These are phyloP conservation scores for Cytospora leucostoma DNA, from an alignment of 2,329 filamentous ascomycete genomes.

Conservation along the genomic window DNA sequence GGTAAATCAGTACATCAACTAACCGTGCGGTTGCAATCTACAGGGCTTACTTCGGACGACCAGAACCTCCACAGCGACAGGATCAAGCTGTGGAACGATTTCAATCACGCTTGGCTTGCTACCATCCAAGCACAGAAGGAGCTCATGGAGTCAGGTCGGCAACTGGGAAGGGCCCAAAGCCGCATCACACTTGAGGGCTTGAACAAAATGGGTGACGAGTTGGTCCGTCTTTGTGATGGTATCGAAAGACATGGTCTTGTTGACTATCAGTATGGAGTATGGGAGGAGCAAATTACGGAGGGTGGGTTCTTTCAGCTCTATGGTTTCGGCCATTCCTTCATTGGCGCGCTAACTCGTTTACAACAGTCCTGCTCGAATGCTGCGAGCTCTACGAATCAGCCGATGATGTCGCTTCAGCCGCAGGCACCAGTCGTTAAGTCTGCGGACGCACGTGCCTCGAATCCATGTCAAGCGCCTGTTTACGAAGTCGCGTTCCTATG, in stretches of 20 bases:
- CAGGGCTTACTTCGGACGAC: conserved; percentile 85
- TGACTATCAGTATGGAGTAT: conserved; percentile 95
- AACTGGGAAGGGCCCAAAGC: conserved; percentile 58
- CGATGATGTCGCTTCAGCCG: conserved; percentile 8
- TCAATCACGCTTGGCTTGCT: conserved; percentile 89
- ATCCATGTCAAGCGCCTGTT: conserved; percentile 20
- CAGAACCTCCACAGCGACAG: conserved; percentile 72
- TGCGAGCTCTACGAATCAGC: conserved; percentile 22
- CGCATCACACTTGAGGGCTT: conserved; percentile 70
- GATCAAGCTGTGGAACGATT: conserved; percentile 86
- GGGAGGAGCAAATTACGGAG: conserved; percentile 87
- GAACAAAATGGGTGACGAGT: conserved; percentile 77
- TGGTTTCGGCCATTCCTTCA: neutral
- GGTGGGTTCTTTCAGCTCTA: conserved; percentile 56
- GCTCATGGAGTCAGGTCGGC: conserved; percentile 61
- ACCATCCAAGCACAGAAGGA: conserved; percentile 84
- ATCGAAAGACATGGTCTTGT: conserved; percentile 92
- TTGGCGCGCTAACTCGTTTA: conserved; percentile 13
- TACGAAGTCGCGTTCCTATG: conserved; percentile 20
- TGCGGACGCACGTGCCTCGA: conserved; percentile 5
- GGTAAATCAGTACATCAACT: neutral
- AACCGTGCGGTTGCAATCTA: neutral
- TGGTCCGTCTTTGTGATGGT: conserved; percentile 80
- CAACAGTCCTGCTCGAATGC: conserved; percentile 41
- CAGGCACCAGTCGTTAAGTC: conserved; percentile 11